Evolutionary conservation across 441 rosid species (phyloP), one percentile per base, ranked within the genome.

Genomic region (Corymbia calophylla): DNA sequence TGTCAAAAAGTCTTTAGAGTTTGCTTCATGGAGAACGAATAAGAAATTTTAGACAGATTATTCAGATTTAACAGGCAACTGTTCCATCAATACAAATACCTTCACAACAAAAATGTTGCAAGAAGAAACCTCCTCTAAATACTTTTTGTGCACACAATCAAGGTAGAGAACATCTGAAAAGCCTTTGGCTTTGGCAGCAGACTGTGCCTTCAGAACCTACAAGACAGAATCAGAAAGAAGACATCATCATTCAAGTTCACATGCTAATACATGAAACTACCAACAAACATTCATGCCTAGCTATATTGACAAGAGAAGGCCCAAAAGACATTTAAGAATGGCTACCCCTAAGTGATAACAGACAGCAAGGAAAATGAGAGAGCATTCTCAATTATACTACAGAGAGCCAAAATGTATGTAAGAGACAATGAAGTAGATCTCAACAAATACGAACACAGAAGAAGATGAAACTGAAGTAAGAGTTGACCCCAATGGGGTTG

Each of bases 91-190:
- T 77, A 77, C 15, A 25, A 77, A 39, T 77, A 98, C 99, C 99
- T 98, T 98, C 87, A 96, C 99, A 89, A 98, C 91, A 89, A 98
- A 98, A 89, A 97, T 96, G 92, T 98, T 98, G 96, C 99, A 98
- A 39, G 98, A 96, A 4, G 99, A 98, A 89, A 98, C 99, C 95
- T 96, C 99, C 84, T 97, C 99, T 86, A 98, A 92, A 92, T 93
- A 98, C 92, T 93, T 93, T 89, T 95, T 98, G 92, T 95, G 94
- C 88, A 96, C 94, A 90, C 99, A 97, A 90, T 98, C 99, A 88
- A 98, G 97, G 90, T 97, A 98, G 64, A 98, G 94, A 88, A 98
- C 99, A 93, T 98, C 99, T 12, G 98, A 95, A 92, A 94, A 98
- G 91, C 99, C 99, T 93, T 95, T 95, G 87, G 96, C 97, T 94